phyloP scores from a whole-genome alignment of 768 basidiomycete genomes.

The Suillus subaureus region DNA sequence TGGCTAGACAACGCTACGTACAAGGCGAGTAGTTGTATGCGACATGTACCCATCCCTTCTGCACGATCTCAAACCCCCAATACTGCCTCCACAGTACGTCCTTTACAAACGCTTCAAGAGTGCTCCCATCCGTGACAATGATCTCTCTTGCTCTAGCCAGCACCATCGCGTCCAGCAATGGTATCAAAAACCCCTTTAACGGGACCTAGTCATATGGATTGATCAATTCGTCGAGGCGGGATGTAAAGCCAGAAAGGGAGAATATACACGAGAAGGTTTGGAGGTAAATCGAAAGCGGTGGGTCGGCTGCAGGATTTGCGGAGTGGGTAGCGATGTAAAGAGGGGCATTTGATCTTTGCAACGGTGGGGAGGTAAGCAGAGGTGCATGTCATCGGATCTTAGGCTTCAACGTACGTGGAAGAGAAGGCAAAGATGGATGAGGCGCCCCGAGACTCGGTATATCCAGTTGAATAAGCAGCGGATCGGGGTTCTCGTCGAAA shows the following conservation, averaged over 20 bases:
- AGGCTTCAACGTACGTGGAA: conserved; percentile 19
- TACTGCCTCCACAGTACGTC: conserved; percentile 12
- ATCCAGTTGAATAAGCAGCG: conserved; percentile 22
- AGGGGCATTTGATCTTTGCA: conserved; percentile 52
- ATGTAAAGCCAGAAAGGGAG: conserved; percentile 53
- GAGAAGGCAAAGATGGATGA: conserved; percentile 30
- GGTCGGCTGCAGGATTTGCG: conserved; percentile 39
- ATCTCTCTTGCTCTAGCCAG: conserved; percentile 57
- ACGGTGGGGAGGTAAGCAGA: conserved; percentile 36
- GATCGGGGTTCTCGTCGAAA: conserved; percentile 13
- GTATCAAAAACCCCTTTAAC: conserved; percentile 51
- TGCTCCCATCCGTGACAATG: conserved; percentile 73
- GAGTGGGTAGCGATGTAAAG: conserved; percentile 71
- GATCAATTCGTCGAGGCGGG: conserved; percentile 34
- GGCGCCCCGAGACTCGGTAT: conserved; percentile 23
- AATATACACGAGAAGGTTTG: conserved; percentile 66
- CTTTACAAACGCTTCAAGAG: conserved; percentile 44
- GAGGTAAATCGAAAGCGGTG: conserved; percentile 47
- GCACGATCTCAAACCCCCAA: too few relatives aligned
- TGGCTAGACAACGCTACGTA: too few relatives aligned
- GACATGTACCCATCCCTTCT: too few relatives aligned
- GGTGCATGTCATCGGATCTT: conserved; percentile 40
- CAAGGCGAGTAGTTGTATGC: too few relatives aligned
- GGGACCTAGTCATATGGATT: conserved; percentile 51
- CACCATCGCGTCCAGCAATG: conserved; percentile 74